Percentiles rank a stretch among this genome's conserved stretches.
phyloP scores from a whole-genome alignment of 2,329 filamentous ascomycete species.

The Aspergillus flavus region DNA sequence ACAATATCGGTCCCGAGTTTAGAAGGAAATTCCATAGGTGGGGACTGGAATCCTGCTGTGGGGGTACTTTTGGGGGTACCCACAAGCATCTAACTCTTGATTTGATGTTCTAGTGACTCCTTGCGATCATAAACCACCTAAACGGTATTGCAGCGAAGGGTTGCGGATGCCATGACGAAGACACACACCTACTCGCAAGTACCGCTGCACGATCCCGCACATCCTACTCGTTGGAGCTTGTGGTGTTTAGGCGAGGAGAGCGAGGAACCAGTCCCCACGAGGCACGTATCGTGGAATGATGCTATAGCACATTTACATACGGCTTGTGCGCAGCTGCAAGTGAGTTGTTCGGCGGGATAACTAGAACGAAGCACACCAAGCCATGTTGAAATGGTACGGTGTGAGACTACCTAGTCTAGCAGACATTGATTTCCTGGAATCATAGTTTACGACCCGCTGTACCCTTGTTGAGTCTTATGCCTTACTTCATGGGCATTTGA shows the following conservation, averaged over 20 bases:
- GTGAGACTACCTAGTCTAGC: background rate
- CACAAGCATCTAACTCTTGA: constrained; percentile 5
- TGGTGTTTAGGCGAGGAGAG: background rate
- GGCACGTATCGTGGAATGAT: constrained; percentile 2
- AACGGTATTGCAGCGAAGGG: background rate
- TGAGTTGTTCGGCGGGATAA: constrained; percentile 8
- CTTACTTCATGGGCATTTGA: background rate
- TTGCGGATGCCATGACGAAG: background rate
- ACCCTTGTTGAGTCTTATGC: constrained; percentile 1
- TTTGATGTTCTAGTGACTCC: background rate
- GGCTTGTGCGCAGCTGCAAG: constrained; percentile 4
- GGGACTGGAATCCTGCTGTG: background rate
- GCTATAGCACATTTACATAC: background rate
- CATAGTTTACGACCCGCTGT: background rate
- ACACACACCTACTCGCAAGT: background rate
- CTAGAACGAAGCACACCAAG: background rate
- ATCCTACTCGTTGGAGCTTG: constrained; percentile 1
- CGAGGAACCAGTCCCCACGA: background rate
- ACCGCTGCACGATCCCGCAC: background rate
- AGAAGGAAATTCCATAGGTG: background rate
- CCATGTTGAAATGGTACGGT: background rate
- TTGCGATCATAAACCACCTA: background rate
- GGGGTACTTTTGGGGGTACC: constrained; percentile 1
- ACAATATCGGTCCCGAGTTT: background rate
- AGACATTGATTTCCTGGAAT: background rate